Evolutionary conservation across 495 filamentous ascomycete genomes (phyloP).

Genomic region (Hamigera avellanea): DNA sequence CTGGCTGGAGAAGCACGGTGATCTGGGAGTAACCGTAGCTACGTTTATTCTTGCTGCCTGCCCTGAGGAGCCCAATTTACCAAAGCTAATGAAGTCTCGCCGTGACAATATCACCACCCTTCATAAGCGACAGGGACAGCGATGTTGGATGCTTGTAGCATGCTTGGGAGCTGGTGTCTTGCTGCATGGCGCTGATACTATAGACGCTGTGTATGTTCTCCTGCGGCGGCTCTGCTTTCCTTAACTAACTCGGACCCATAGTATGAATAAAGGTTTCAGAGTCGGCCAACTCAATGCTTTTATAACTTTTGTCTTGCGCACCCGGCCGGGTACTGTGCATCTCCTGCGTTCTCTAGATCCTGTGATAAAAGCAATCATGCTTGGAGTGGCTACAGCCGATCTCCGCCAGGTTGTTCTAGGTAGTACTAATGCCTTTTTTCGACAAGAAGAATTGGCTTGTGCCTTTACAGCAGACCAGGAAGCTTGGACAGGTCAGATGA

Average conservation of each 20-base stretch:
- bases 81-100: background rate
- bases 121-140: background rate
- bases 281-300: background rate
- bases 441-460: background rate
- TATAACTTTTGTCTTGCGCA: background rate
- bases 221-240: background rate
- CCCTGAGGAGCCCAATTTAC: background rate
- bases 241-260: background rate
- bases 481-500: background rate
- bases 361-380: background rate
- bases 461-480: background rate
- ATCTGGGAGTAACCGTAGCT: background rate
- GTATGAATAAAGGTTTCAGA: background rate
- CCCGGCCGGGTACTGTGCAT: background rate
- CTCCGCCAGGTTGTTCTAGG: slow-evolving; percentile 1
- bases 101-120: background rate
- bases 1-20: background rate
- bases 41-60: background rate
- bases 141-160: background rate
- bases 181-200: background rate
- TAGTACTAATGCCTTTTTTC: slow-evolving; percentile 2
- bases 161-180: background rate
- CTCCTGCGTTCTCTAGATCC: background rate
- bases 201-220: background rate
- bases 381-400: background rate